Evolutionary conservation across 192 early-diverging fungal species (phyloP).

Genomic region (Rhizophagus sp.): DNA sequence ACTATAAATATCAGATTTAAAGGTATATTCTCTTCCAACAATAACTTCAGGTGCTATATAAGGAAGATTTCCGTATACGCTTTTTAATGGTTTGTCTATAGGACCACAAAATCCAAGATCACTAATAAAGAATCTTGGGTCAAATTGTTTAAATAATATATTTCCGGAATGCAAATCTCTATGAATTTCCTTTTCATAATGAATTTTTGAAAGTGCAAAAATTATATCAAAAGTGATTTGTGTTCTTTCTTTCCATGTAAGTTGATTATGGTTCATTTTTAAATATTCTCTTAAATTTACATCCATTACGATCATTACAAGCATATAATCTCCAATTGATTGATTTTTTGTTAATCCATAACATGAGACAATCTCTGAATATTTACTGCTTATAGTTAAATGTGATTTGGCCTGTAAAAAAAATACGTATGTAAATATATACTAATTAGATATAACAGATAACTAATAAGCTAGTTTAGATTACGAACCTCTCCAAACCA

Average conservation of each 20-base stretch:
- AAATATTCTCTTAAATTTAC: neutral
- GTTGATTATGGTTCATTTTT: too few species aligned
- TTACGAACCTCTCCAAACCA: neutral
- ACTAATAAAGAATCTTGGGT: neutral
- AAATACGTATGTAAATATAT: neutral
- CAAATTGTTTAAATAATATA: neutral
- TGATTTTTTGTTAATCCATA: slow-evolving; percentile 1
- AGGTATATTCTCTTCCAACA: too few species aligned
- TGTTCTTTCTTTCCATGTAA: neutral
- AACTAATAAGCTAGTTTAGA: neutral
- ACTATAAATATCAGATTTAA: too few species aligned
- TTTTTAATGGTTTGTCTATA: neutral
- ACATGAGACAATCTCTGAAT: neutral
- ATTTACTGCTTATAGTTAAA: neutral
- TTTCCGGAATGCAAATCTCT: slow-evolving; percentile 9
- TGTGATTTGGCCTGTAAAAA: neutral
- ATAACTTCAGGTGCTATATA: too few species aligned
- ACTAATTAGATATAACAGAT: neutral
- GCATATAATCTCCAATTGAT: neutral
- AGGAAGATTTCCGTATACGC: too few species aligned
- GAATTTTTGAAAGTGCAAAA: neutral
- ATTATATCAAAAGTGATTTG: neutral
- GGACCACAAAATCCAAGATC: neutral
- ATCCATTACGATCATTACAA: neutral
- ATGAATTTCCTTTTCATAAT: neutral